Conservation (phyloP, 1,139 yeast genomes). For the Pichia sp. region DNA sequence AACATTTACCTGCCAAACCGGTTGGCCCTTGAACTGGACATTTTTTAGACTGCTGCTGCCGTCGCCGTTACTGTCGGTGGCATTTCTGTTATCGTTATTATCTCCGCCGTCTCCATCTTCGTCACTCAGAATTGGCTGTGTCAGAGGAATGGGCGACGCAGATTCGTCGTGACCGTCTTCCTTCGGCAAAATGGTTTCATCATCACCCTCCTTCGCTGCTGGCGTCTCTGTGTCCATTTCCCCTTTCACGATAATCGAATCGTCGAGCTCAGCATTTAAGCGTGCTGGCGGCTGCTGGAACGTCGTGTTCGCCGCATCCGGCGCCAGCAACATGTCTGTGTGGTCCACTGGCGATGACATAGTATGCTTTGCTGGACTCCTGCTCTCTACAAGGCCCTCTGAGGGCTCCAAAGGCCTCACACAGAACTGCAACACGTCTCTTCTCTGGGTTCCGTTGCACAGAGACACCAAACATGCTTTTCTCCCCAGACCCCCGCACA, state of each 20-base stretch:
- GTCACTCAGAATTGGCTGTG: constrained; percentile 10
- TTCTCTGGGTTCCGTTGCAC: background rate
- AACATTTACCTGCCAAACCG: constrained; percentile 12
- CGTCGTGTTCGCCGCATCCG: background rate
- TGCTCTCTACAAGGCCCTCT: background rate
- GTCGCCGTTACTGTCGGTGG: background rate
- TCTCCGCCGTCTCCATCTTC: constrained; percentile 1
- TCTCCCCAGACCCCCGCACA: background rate
- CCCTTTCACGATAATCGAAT: constrained; percentile 5
- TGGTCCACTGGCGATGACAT: constrained; percentile 13
- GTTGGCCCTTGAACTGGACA: constrained; percentile 12
- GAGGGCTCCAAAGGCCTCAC: background rate
- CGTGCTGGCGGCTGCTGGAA: constrained; percentile 11
- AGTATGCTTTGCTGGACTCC: background rate
- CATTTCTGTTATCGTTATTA: background rate
- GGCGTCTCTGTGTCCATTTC: background rate
- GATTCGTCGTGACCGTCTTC: background rate
- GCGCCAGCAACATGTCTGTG: constrained; percentile 1
- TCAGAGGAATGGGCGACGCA: constrained; percentile 1
- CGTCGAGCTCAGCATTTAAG: background rate
- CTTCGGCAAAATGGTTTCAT: background rate
- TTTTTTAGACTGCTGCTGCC: background rate
- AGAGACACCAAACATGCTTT: constrained; percentile 1
- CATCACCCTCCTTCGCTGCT: background rate
- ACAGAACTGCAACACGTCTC: background rate